A percentile compares a stretch with the other conserved stretches of the same genome.
phyloP scores from a whole-genome alignment of 768 basidiomycete genomes.

The Amanita inopinata region DNA sequence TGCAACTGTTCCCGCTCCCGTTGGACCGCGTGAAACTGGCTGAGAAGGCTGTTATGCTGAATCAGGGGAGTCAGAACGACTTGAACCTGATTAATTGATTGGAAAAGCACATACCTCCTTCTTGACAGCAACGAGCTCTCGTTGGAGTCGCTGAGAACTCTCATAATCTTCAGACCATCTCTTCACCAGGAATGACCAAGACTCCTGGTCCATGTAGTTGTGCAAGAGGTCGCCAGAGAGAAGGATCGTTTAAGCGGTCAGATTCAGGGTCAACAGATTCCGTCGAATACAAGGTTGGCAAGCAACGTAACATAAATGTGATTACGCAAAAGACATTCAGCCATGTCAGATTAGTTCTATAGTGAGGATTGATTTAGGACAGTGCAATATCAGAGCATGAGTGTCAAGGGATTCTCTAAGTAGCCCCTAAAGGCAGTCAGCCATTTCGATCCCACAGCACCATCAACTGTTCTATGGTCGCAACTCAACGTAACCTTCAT shows the following conservation, averaged over 20 bases:
- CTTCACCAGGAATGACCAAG: conserved; percentile 25
- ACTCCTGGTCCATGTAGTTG: conserved; percentile 25
- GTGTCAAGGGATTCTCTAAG: conserved; percentile 92
- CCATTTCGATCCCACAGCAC: conserved; percentile 92
- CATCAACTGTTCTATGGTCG: conserved; percentile 95
- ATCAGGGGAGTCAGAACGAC: neutral
- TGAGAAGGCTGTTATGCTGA: conserved; percentile 1
- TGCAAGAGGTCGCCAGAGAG: conserved; percentile 7
- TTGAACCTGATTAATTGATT: neutral
- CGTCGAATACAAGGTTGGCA: neutral
- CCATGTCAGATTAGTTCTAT: conserved; percentile 9
- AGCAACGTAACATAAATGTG: conserved; percentile 10
- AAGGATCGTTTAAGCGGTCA: neutral
- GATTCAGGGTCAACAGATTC: neutral
- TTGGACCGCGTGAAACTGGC: conserved; percentile 5
- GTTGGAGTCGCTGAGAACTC: conserved; percentile 22
- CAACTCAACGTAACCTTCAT: conserved; percentile 96
- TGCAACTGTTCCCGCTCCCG: neutral
- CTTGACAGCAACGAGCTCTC: conserved; percentile 21
- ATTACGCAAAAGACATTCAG: conserved; percentile 8
- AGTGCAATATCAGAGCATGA: conserved; percentile 71
- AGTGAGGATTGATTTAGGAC: neutral
- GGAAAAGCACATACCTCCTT: conserved; percentile 25
- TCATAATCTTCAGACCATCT: conserved; percentile 29
- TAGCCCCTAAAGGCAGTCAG: conserved; percentile 90